Evolutionary conservation across 257 asterid species (phyloP).

Genomic region (Henckelia pumila): DNA sequence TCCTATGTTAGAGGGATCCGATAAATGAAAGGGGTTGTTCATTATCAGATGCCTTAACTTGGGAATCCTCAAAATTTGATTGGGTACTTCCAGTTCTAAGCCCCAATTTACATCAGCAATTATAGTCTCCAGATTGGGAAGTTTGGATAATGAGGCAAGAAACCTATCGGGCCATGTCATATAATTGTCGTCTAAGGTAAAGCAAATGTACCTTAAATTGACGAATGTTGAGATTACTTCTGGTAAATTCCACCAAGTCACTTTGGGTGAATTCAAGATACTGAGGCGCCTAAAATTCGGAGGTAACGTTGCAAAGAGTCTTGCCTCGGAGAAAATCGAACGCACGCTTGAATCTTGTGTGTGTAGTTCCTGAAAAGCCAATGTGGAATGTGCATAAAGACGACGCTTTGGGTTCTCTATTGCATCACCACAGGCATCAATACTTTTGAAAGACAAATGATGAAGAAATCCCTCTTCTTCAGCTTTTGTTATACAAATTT

Average conservation of each 20-base stretch:
- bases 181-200: background rate
- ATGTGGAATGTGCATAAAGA: too few relatives aligned
- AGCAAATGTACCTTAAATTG: background rate
- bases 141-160: background rate
- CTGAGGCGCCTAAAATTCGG: background rate
- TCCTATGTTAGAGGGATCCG: background rate
- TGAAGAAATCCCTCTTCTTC: background rate
- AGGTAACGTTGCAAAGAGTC: accelerated
- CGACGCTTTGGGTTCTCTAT: too few relatives aligned
- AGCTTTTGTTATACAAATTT: background rate
- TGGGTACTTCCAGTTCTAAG: accelerated
- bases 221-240: background rate
- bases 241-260: background rate
- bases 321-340: background rate
- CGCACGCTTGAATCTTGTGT: background rate
- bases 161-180: background rate
- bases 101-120: background rate
- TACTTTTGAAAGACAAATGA: background rate
- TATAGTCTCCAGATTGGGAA: background rate
- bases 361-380: too few relatives aligned
- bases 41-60: background rate
- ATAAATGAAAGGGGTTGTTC: background rate
- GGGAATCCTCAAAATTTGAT: background rate
- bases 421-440: too few relatives aligned
- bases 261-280: background rate